phyloP scores from a whole-genome alignment of 2,329 filamentous ascomycete species.

The Cordyceps javanica region DNA sequence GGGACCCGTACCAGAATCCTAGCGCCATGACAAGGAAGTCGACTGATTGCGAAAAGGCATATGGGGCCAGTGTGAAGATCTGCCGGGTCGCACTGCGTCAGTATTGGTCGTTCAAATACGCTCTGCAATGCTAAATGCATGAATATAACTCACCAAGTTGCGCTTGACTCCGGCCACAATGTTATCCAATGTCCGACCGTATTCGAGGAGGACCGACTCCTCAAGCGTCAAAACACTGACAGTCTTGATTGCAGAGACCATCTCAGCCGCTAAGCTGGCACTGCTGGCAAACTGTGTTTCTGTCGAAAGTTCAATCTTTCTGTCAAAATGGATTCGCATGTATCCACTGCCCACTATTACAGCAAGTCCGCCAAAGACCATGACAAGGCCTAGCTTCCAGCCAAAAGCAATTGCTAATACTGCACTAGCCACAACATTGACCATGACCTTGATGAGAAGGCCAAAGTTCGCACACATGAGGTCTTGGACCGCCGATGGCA shows the following conservation, averaged over 20 bases:
- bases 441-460: slow-evolving; percentile 30
- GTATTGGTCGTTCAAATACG: not conserved
- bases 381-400: slow-evolving; percentile 44
- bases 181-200: not conserved
- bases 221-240: not conserved
- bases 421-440: slow-evolving; percentile 32
- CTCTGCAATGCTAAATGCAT: not conserved
- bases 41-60: not conserved
- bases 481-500: not conserved
- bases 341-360: slow-evolving; percentile 31
- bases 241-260: not conserved
- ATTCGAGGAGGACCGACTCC: not conserved
- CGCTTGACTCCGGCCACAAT: not conserved
- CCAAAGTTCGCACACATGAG: slow-evolving; percentile 35
- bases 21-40: not conserved
- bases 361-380: slow-evolving; percentile 37
- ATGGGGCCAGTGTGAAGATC: not conserved
- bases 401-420: slow-evolving; percentile 38
- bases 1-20: not conserved
- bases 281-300: not conserved
- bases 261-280: not conserved
- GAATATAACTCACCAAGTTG: not conserved
- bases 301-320: not conserved
- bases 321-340: slow-evolving; percentile 20
- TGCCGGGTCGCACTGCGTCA: not conserved